Percentiles rank a stretch among this genome's conserved stretches.
phyloP scores from a whole-genome alignment of 129 eudicot genomes.

The Lactuca sativa region DNA sequence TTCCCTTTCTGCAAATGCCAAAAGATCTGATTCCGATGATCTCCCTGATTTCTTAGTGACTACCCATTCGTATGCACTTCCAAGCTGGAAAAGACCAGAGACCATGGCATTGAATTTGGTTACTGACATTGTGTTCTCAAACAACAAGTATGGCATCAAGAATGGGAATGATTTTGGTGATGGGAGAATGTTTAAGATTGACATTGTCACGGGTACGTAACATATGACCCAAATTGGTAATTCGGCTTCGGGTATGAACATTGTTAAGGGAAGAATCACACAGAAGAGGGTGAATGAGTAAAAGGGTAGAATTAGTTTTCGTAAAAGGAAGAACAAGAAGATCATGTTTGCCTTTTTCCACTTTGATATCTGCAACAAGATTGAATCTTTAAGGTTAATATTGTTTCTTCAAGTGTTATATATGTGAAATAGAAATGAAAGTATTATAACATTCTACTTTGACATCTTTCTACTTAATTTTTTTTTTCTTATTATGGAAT shows the following conservation, averaged over 20 bases:
- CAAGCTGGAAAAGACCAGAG: conserved; percentile 90
- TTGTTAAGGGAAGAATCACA: conserved; percentile 81
- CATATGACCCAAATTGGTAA: conserved; percentile 91
- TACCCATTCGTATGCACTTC: conserved; percentile 94
- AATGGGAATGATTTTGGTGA: conserved; percentile 91
- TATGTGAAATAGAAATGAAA: too few species aligned
- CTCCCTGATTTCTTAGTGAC: conserved; percentile 92
- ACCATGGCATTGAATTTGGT: conserved; percentile 90
- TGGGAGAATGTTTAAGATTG: conserved; percentile 77
- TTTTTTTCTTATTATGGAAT: too few species aligned
- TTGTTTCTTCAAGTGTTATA: background rate
- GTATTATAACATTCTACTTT: too few species aligned
- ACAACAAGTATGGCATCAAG: conserved; percentile 82
- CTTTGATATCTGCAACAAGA: conserved; percentile 63
- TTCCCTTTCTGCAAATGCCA: conserved; percentile 76
- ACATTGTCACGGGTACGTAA: conserved; percentile 78
- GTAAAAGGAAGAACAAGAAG: conserved; percentile 80
- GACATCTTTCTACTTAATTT: too few species aligned
- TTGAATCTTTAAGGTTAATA: background rate
- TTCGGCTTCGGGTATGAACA: conserved; percentile 94
- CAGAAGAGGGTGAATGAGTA: conserved; percentile 91
- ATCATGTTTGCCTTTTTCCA: conserved; percentile 91
- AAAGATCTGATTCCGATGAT: conserved; percentile 78
- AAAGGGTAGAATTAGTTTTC: conserved; percentile 82
- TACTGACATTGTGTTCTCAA: conserved; percentile 96